These are phyloP conservation scores for Hymenoscyphus occultus DNA, from an alignment of 2,329 filamentous ascomycete genomes.

Conservation along the genomic window DNA sequence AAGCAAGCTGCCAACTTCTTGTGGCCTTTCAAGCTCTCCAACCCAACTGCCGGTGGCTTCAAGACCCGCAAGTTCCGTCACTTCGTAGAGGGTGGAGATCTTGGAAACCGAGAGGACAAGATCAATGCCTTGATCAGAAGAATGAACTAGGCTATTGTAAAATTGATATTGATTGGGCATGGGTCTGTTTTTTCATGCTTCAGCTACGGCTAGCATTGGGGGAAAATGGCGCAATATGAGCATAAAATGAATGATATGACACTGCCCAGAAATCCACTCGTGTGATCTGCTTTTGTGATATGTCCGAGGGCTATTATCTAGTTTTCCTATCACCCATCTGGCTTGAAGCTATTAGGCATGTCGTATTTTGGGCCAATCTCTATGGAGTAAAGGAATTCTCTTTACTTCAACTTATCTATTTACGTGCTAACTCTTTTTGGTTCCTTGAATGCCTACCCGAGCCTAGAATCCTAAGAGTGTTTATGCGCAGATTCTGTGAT, in stretches of 20 bases:
- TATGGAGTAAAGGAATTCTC: too few relatives aligned
- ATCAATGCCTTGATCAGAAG: constrained; percentile 95
- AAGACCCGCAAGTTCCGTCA: constrained; percentile 78
- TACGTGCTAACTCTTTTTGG: too few relatives aligned
- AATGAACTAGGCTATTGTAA: constrained; percentile 75
- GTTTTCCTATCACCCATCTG: too few relatives aligned
- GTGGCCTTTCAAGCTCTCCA: constrained; percentile 86
- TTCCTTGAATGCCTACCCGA: too few relatives aligned
- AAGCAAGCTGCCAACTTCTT: constrained; percentile 68
- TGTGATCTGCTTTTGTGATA: background rate
- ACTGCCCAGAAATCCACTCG: constrained; percentile 5
- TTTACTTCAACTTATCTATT: too few relatives aligned
- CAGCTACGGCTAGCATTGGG: constrained; percentile 23
- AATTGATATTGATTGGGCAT: constrained; percentile 16
- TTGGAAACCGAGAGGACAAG: constrained; percentile 95
- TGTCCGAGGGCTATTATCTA: too few relatives aligned
- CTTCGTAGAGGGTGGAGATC: constrained; percentile 72
- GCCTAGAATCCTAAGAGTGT: too few relatives aligned
- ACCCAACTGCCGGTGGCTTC: constrained; percentile 90
- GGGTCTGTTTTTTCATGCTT: constrained; percentile 22
- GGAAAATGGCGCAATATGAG: constrained; percentile 26
- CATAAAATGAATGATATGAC: constrained; percentile 25
- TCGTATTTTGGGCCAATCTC: too few relatives aligned
- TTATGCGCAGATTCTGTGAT: too few relatives aligned
- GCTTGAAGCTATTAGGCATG: too few relatives aligned